phyloP scores from a whole-genome alignment of 148 eudicot genomes.

The Heliosperma pusillum region DNA sequence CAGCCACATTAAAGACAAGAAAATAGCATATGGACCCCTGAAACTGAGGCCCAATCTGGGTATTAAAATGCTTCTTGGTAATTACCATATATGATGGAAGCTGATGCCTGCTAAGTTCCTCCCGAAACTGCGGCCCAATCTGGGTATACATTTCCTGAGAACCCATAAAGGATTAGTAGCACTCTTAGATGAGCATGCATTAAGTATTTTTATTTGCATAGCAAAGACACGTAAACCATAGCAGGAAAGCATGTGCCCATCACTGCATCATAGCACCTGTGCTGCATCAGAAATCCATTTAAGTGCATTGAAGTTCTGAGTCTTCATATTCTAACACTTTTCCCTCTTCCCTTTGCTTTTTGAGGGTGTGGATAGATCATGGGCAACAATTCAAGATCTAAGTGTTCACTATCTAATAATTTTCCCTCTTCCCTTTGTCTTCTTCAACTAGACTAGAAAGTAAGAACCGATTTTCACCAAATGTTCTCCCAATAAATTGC shows the following conservation, averaged over 20 bases:
- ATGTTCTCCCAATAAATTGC: no score
- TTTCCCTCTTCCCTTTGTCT: no score
- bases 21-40: background rate
- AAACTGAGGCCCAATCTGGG: conserved; percentile 1
- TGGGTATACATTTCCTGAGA: conserved; percentile 91
- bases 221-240: background rate
- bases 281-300: background rate
- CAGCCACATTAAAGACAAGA: background rate
- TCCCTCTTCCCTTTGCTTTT: no score
- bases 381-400: no score
- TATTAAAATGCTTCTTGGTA: background rate
- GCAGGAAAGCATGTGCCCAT: background rate
- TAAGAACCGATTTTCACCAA: no score
- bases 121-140: conserved; percentile 87
- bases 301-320: no score
- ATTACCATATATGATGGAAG: conserved; percentile 79
- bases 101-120: conserved; percentile 81
- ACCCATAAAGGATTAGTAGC: background rate
- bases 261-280: background rate
- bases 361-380: no score
- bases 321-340: no score
- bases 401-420: no score
- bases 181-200: conserved; percentile 3
- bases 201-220: background rate
- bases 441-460: no score